phyloP scores from a whole-genome alignment of 371 early-diverging fungal species.

The Actinomucor elegans region DNA sequence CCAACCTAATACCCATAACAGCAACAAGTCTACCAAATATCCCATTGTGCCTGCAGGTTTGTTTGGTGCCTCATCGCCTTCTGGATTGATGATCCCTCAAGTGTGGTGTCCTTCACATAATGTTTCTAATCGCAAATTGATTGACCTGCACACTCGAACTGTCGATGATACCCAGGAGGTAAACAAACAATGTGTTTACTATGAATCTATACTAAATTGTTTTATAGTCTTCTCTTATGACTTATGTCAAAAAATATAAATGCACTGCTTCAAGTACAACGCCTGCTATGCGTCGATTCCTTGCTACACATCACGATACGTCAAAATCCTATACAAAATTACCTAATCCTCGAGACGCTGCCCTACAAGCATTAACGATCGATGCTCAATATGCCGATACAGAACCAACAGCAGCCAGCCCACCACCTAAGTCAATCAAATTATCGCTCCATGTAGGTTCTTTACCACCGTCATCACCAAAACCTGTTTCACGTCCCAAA shows the following conservation, averaged over 20 bases:
- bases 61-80: conserved; percentile 17
- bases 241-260: conserved; percentile 31
- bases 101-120: conserved; percentile 55
- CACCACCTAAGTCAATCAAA: not conserved
- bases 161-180: conserved; percentile 21
- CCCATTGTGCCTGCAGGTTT: conserved; percentile 25
- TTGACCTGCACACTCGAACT: conserved; percentile 22
- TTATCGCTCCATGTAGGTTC: not conserved
- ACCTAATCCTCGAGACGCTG: conserved; percentile 14
- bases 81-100: conserved; percentile 54
- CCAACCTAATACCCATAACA: conserved; percentile 11
- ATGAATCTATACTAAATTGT: not conserved
- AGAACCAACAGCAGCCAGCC: not conserved
- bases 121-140: conserved; percentile 9
- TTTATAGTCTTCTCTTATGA: conserved; percentile 26
- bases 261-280: conserved; percentile 28
- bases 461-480: not conserved
- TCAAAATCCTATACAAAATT: not conserved
- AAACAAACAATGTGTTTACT: not conserved
- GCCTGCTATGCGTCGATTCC: conserved; percentile 36
- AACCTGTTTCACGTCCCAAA: not conserved
- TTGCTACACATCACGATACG: not conserved
- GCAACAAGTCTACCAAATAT: conserved; percentile 2
- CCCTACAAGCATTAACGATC: conserved; percentile 9
- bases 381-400: too few relatives aligned